Conservation (phyloP, 257 asterid genomes). For the Salvia rosmarinus region DNA sequence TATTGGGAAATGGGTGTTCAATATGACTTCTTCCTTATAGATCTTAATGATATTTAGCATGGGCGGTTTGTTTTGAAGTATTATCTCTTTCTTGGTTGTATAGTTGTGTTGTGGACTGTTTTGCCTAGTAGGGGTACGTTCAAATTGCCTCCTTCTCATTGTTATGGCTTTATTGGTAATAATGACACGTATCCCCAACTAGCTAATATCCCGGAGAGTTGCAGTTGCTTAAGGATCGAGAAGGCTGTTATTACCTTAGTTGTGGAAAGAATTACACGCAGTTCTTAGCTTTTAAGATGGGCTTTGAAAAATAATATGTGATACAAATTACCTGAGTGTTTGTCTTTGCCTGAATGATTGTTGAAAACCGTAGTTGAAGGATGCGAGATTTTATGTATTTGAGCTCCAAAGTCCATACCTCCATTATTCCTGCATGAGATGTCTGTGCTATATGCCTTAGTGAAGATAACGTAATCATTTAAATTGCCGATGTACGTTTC, state of each 20-base stretch:
- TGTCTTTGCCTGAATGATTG: too few relatives aligned
- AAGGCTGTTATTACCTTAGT: neutral
- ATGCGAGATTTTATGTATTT: slow-evolving; percentile 9
- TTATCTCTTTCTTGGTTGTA: neutral
- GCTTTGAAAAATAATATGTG: neutral
- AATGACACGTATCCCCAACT: neutral
- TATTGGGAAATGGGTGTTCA: neutral
- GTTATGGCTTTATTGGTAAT: neutral
- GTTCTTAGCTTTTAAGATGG: neutral
- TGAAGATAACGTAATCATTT: neutral
- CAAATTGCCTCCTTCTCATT: slow-evolving; percentile 6
- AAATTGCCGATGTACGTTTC: neutral
- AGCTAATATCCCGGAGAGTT: neutral
- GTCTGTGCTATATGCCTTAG: neutral
- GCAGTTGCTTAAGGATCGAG: neutral
- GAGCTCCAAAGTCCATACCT: neutral
- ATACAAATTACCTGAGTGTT: neutral
- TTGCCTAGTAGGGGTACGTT: neutral
- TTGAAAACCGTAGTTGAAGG: neutral
- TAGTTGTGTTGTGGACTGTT: neutral
- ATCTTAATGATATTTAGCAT: slow-evolving; percentile 2
- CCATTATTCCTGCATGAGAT: too few relatives aligned
- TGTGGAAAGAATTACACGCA: neutral
- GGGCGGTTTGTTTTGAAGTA: neutral
- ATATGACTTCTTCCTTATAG: neutral